Conservation (phyloP, 2,329 filamentous ascomycete genomes). For the Magnaporthiopsis poae region DNA sequence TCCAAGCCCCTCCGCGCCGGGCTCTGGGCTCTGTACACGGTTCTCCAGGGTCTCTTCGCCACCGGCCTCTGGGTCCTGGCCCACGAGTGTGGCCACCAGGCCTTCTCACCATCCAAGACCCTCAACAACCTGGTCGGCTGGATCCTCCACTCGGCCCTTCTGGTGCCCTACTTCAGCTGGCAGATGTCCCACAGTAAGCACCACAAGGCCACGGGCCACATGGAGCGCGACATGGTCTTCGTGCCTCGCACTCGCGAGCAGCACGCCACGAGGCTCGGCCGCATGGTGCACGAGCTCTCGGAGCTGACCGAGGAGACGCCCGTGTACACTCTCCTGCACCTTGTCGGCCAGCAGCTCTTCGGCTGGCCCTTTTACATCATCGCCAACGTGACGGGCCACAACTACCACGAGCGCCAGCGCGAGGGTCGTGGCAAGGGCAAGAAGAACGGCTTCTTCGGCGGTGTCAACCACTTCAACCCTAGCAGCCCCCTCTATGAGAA, state of each 20-base stretch:
- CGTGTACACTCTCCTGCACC: constrained; percentile 62
- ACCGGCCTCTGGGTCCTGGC: constrained; percentile 94
- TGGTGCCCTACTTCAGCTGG: constrained; percentile 97
- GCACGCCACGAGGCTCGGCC: constrained; percentile 66
- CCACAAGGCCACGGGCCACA: constrained; percentile 96
- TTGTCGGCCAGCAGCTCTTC: constrained; percentile 75
- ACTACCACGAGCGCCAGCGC: constrained; percentile 79
- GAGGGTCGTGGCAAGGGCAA: constrained; percentile 93
- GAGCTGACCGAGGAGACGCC: constrained; percentile 95
- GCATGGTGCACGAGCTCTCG: constrained; percentile 66
- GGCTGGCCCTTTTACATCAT: constrained; percentile 91
- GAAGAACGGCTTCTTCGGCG: constrained; percentile 65
- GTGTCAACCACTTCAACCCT: constrained; percentile 93
- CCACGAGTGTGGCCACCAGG: constrained; percentile 94
- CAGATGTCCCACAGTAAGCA: constrained; percentile 99
- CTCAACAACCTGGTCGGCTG: constrained; percentile 89
- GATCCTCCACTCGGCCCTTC: constrained; percentile 75
- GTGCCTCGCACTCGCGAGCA: constrained; percentile 82
- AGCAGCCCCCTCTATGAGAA: constrained; percentile 81
- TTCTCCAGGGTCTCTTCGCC: constrained; percentile 83
- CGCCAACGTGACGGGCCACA: constrained; percentile 90
- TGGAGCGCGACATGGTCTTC: constrained; percentile 98
- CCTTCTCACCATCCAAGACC: constrained; percentile 84
- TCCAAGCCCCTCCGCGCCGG: constrained; percentile 55
- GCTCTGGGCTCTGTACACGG: constrained; percentile 57